phyloP scores from a whole-genome alignment of 331 rosid species.

The Quercus phellos region DNA sequence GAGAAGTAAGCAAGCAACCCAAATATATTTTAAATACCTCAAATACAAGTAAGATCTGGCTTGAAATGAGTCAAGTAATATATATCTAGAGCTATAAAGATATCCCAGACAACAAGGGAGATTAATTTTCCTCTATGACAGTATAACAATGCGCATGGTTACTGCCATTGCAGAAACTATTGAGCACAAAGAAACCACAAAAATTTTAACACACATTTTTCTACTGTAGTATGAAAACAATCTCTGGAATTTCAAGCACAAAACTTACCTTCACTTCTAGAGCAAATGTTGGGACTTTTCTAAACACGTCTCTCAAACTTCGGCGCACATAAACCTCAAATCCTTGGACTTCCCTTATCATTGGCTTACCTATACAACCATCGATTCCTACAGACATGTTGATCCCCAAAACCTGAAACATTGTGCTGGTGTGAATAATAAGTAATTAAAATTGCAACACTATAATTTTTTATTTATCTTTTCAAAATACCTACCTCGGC shows the following conservation, averaged over 20 bases:
- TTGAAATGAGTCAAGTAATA: background rate
- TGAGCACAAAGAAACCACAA: background rate
- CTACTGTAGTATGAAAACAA: background rate
- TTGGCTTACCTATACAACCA: constrained; percentile 83
- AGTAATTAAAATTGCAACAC: background rate
- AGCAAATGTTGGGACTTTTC: constrained; percentile 85
- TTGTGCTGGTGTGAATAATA: constrained; percentile 19
- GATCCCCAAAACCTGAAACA: constrained; percentile 76
- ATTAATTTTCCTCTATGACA: background rate
- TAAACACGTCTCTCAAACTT: constrained; percentile 95
- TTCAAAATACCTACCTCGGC: constrained; percentile 68
- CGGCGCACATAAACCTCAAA: constrained; percentile 76
- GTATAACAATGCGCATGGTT: background rate
- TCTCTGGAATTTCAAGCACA: background rate
- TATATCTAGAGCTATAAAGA: background rate
- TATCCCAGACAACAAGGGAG: background rate
- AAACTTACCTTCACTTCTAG: constrained; percentile 83
- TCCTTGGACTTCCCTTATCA: constrained; percentile 89
- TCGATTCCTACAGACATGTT: constrained; percentile 88
- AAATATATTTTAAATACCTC: background rate
- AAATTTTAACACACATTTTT: background rate
- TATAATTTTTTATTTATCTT: background rate
- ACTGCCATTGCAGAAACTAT: background rate
- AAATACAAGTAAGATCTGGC: background rate
- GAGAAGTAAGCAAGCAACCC: background rate